Percentiles rank a stretch among this genome's conserved stretches.
phyloP scores from a whole-genome alignment of 2,329 filamentous ascomycete genomes.

The Huntiella omanensis region DNA sequence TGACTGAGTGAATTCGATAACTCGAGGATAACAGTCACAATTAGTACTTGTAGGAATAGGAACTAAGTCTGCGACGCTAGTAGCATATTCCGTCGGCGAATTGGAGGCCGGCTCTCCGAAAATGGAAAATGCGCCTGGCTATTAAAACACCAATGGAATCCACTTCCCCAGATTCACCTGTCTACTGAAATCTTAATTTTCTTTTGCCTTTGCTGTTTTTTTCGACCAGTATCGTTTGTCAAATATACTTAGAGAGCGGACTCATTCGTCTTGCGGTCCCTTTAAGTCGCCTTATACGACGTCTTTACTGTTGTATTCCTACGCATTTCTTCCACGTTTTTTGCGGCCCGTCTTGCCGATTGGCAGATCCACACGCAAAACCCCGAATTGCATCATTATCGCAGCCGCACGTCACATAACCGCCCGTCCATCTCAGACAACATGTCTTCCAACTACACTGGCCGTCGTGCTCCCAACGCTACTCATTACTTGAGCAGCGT shows the following conservation, averaged over 20 bases:
- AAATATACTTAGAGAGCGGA: not conserved
- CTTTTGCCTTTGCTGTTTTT: not conserved
- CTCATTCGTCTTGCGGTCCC: not conserved
- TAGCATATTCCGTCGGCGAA: not conserved
- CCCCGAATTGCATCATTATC: not conserved
- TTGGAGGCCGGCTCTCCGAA: not conserved
- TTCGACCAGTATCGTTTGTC: not conserved
- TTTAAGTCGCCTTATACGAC: not conserved
- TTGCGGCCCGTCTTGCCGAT: not conserved
- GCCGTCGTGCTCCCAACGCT: constrained; percentile 67
- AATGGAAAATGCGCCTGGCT: not conserved
- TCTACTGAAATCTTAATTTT: not conserved
- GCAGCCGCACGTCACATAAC: not conserved
- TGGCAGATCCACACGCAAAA: not conserved
- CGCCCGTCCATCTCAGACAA: not conserved
- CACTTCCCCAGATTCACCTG: not conserved
- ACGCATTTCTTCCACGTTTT: not conserved
- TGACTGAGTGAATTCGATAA: too few relatives aligned
- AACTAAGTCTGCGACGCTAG: too few relatives aligned
- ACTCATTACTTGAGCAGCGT: constrained; percentile 77
- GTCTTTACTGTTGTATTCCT: not conserved
- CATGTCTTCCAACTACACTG: constrained; percentile 49
- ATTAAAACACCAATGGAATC: not conserved
- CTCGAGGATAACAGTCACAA: too few relatives aligned
- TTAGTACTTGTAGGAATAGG: too few relatives aligned